These are phyloP conservation scores for Phytophthora meadii DNA, from an alignment of 352 stramenopile species.

Conservation along the genomic window DNA sequence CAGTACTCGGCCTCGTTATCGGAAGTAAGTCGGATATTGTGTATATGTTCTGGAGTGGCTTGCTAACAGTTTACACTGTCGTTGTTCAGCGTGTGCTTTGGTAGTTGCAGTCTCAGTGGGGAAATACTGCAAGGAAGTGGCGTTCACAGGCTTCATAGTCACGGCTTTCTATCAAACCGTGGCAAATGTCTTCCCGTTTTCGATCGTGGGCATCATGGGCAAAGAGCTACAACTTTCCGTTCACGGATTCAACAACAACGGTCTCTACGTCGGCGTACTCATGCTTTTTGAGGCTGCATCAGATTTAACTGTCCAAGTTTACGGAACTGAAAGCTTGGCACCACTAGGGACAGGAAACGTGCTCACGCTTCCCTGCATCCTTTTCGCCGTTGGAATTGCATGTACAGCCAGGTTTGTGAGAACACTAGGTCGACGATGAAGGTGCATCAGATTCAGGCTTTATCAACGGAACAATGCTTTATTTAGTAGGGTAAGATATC, in stretches of 20 bases:
- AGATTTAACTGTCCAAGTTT: constrained; percentile 77
- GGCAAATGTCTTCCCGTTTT: constrained; percentile 76
- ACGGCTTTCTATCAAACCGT: constrained; percentile 72
- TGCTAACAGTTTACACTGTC: background rate
- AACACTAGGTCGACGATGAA: constrained; percentile 20
- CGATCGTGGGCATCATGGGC: constrained; percentile 82
- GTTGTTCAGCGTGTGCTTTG: constrained; percentile 49
- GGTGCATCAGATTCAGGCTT: background rate
- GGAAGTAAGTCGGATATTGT: constrained; percentile 45
- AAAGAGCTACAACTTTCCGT: constrained; percentile 75
- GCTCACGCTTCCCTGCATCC: constrained; percentile 62
- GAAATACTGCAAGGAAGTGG: constrained; percentile 47
- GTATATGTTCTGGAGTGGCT: background rate
- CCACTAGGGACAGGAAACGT: constrained; percentile 68
- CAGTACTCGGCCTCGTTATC: constrained; percentile 52
- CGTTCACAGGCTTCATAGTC: constrained; percentile 62
- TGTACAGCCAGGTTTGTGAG: constrained; percentile 51
- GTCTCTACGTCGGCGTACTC: constrained; percentile 77
- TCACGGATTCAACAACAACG: constrained; percentile 85
- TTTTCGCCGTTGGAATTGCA: constrained; percentile 58
- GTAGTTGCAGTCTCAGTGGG: constrained; percentile 61
- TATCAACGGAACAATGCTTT: background rate
- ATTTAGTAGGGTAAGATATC: background rate
- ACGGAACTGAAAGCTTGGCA: constrained; percentile 70
- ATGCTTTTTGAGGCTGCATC: constrained; percentile 70